Evolutionary conservation across 192 early-diverging fungal genomes (phyloP).

Genomic region (Pilaira anomala): DNA sequence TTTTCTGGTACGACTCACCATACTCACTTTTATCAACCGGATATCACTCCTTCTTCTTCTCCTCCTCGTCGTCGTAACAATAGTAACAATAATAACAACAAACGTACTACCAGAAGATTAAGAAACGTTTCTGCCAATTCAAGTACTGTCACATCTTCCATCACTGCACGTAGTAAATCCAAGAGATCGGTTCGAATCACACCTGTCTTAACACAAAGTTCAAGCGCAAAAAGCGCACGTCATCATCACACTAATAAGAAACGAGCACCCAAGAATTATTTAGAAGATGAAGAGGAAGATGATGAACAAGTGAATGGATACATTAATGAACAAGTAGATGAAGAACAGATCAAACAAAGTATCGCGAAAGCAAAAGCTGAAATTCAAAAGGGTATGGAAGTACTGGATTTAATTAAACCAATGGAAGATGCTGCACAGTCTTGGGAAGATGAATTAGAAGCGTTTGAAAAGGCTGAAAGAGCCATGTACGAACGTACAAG

Average conservation of each 20-base stretch:
- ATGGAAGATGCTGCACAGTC: constrained; percentile 24
- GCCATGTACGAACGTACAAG: neutral
- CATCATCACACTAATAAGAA: neutral
- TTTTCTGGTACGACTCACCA: constrained; percentile 13
- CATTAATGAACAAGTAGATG: neutral
- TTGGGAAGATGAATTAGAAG: constrained; percentile 37
- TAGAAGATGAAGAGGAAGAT: constrained; percentile 11
- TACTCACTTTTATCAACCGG: constrained; percentile 4
- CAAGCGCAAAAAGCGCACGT: neutral
- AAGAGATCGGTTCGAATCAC: neutral
- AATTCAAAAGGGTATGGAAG: constrained; percentile 37
- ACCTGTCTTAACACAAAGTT: constrained; percentile 9
- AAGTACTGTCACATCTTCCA: constrained; percentile 5
- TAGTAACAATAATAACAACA: neutral
- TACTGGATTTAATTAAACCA: constrained; percentile 33
- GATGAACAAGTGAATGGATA: constrained; percentile 3
- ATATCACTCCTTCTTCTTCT: neutral
- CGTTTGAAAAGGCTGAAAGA: constrained; percentile 29
- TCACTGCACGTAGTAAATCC: neutral
- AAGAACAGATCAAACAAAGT: constrained; percentile 30
- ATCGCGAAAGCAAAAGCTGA: constrained; percentile 36
- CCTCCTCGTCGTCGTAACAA: neutral
- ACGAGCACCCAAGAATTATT: neutral
- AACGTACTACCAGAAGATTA: neutral
- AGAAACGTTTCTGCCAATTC: constrained; percentile 3